Percentiles rank a stretch among this genome's conserved stretches.
phyloP scores from a whole-genome alignment of 352 stramenopile genomes.

The Phytophthora citrophthora region DNA sequence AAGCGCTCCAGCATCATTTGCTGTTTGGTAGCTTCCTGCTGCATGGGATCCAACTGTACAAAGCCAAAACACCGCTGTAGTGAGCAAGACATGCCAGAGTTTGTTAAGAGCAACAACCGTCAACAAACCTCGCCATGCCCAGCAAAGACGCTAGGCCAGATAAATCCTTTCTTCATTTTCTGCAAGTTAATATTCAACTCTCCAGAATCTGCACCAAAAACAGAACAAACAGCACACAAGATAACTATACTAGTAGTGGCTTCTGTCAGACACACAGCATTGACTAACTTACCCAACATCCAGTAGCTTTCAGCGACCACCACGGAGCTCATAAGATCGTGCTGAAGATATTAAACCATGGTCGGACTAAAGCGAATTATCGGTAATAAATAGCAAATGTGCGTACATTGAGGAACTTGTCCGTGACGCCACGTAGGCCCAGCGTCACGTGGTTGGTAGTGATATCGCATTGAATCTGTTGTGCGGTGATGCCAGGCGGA shows the following conservation, averaged over 20 bases:
- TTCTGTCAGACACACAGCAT: not conserved
- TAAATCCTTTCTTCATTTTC: slow-evolving; percentile 96
- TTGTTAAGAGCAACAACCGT: not conserved
- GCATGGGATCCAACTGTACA: slow-evolving; percentile 87
- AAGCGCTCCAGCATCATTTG: slow-evolving; percentile 98
- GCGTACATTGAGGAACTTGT: slow-evolving; percentile 94
- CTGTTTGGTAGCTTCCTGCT: slow-evolving; percentile 94
- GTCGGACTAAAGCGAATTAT: not conserved
- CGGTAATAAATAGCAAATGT: not conserved
- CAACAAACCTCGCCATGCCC: slow-evolving; percentile 76
- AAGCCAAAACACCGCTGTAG: not conserved
- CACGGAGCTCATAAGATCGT: slow-evolving; percentile 92
- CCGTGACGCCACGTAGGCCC: slow-evolving; percentile 85
- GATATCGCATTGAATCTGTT: slow-evolving; percentile 92
- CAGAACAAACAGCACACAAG: no score
- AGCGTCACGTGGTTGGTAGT: slow-evolving; percentile 87
- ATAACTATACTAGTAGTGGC: not conserved
- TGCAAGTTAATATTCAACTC: slow-evolving; percentile 94
- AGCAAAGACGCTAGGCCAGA: slow-evolving; percentile 92
- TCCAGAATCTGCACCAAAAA: slow-evolving; percentile 61
- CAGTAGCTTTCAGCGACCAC: slow-evolving; percentile 96
- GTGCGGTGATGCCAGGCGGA: slow-evolving; percentile 82
- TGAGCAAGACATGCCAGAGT: not conserved
- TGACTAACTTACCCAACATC: slow-evolving; percentile 85
- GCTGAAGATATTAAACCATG: slow-evolving; percentile 45